phyloP scores from a whole-genome alignment of 2,329 filamentous ascomycete species.

The Colletotrichum gigasporum region DNA sequence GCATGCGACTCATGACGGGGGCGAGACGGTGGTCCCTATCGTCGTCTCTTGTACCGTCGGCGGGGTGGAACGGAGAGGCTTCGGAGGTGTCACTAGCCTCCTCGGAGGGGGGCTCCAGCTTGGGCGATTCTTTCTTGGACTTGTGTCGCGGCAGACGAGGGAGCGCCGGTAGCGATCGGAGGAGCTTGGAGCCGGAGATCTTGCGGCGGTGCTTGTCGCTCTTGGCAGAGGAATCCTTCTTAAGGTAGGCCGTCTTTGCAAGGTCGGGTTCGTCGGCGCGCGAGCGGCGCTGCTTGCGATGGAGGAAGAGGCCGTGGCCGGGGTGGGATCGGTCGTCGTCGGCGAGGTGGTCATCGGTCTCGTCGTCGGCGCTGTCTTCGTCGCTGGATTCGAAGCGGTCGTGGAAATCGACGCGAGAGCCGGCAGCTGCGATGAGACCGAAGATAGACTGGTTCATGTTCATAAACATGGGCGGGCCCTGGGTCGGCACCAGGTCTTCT shows the following conservation, averaged over 20 bases:
- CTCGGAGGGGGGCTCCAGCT: slow-evolving; percentile 47
- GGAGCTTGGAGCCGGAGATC: slow-evolving; percentile 64
- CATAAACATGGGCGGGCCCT: slow-evolving; percentile 61
- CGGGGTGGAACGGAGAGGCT: slow-evolving; percentile 24
- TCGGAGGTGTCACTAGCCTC: slow-evolving; percentile 41
- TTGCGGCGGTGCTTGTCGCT: slow-evolving; percentile 62
- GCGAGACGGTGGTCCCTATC: slow-evolving; percentile 61
- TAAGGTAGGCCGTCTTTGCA: slow-evolving; percentile 43
- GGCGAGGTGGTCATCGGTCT: slow-evolving; percentile 35
- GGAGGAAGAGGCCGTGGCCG: slow-evolving; percentile 15
- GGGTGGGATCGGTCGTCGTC: background rate
- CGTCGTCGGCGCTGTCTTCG: slow-evolving; percentile 73
- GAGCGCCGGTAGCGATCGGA: slow-evolving; percentile 72
- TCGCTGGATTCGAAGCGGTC: slow-evolving; percentile 86
- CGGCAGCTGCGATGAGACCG: slow-evolving; percentile 88
- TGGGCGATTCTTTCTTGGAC: slow-evolving; percentile 55
- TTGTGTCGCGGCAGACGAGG: slow-evolving; percentile 54
- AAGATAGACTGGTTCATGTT: slow-evolving; percentile 97
- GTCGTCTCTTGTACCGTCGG: slow-evolving; percentile 29
- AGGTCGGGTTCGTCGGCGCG: slow-evolving; percentile 37
- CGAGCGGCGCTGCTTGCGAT: slow-evolving; percentile 53
- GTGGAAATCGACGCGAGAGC: slow-evolving; percentile 84
- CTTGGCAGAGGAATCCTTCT: slow-evolving; percentile 44
- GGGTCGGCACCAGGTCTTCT: slow-evolving; percentile 56
- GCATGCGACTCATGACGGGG: slow-evolving; percentile 80